These are phyloP conservation scores for Astragalus membranaceus DNA, from an alignment of 306 rosid species.

Conservation along the genomic window DNA sequence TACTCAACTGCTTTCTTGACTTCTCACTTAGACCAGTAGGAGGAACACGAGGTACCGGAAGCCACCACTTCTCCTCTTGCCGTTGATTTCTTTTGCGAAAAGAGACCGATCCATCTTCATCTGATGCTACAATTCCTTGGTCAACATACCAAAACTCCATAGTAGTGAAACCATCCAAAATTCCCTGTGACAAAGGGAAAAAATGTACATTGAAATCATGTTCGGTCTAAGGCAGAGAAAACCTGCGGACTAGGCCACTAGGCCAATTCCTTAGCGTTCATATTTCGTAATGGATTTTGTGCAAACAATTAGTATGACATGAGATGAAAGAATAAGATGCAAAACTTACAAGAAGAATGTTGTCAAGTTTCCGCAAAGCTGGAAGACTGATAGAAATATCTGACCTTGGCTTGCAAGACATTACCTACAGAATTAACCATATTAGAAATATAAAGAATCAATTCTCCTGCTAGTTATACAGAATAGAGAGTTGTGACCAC, in stretches of 20 bases:
- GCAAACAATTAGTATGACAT: neutral
- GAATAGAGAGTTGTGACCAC: too few relatives aligned
- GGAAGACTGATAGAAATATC: constrained; percentile 86
- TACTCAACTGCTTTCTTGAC: constrained; percentile 66
- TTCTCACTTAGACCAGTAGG: constrained; percentile 51
- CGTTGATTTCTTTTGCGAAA: constrained; percentile 57
- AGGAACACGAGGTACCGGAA: constrained; percentile 80
- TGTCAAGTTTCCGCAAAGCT: constrained; percentile 80
- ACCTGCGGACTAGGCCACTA: too few relatives aligned
- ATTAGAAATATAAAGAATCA: neutral
- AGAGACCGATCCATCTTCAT: constrained; percentile 64
- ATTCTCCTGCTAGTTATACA: too few relatives aligned
- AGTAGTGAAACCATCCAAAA: constrained; percentile 51
- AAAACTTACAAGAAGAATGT: constrained; percentile 76
- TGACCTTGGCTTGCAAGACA: constrained; percentile 88
- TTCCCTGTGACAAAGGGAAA: constrained; percentile 38
- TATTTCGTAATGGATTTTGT: neutral
- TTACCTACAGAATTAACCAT: constrained; percentile 40
- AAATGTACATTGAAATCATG: neutral
- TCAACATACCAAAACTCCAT: constrained; percentile 91
- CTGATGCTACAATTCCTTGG: constrained; percentile 73
- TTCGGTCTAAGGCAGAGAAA: too few relatives aligned
- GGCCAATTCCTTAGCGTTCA: too few relatives aligned
- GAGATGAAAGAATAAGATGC: neutral
- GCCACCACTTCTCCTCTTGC: constrained; percentile 97